Evolutionary conservation across 345 rosid genomes (phyloP), one percentile per base, ranked within the genome.

Genomic region (Sonneratia caseolaris): DNA sequence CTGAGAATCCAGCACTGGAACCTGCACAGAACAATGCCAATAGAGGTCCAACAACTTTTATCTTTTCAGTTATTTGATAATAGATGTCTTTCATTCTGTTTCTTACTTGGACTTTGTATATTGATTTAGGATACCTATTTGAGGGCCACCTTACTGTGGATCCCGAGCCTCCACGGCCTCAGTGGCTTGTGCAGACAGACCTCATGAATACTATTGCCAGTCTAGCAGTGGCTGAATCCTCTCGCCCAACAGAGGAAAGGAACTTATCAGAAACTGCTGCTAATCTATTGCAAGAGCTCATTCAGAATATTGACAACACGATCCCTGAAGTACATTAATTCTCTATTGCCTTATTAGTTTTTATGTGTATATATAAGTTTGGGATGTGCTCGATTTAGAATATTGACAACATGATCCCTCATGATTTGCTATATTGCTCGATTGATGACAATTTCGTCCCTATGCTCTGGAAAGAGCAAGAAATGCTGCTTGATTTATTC

Each of bases 71-170:
- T 68, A 32, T 51, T 57, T 64, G 37, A 68, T 43, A 38, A 45
- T 12, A 24, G 38, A 35, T 18, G 27, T 42, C 14, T 66, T 4
- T 62, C 40, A 73, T 38, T 4, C 19, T 7, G 62, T 24, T 7
- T 24, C 48, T 5, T 16, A 36, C 55, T 21, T 70, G n/a, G 66
- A 19, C 37, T 40, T n/a, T 49, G 13, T 72, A 5, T 73, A 57
- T 71, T 38, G 68, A 32, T 74, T 37, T n/a, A 89, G 97, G 97
- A 37, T 92, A 92, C 80, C 88, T 90, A 71, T 92, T 95, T 71
- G 99, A 92, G 75, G 97, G 97, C 64, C 99, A 95, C 81, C 79
- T 95, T 35, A 95, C 96, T 0, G 97, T 95, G 78, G 99, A 92
- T 84, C 91, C 93, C 10, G 97, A 95, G 83, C 99, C 97, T 11